Base-by-base conservation (phyloP, 305 asterid species). In the Rubia tinctorum region DNA sequence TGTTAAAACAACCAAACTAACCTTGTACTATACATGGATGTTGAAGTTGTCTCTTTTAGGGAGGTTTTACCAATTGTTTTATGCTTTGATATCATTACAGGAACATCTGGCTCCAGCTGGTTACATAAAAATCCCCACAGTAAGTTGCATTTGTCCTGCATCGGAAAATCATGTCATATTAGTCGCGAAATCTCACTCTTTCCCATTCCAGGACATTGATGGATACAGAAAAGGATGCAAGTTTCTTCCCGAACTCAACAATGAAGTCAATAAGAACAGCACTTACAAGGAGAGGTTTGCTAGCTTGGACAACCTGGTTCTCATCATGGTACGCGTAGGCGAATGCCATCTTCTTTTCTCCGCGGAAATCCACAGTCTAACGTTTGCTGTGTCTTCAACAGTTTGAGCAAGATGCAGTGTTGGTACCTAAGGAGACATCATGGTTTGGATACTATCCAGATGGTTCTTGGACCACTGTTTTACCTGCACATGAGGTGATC, bases 391-490 rank as follows among this genome's bases (percentile, higher is more conserved):
- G 15, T 34, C 55, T 42, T 27, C 6, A 2, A n/a, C 34, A 92
- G 98, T 95, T 92, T 66, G 91, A 90, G 63, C 75, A 84, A 39
- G 99, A 95, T 75, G 34, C 14, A 1, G 64, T 95, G 75, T 71
- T 95, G 76, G 94, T 92, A 69, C 98, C 99, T 6, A 88, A 73
- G 68, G 93, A 92, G 84, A 95, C 98, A 51, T 88, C 97, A 55
- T 85, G 88, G 92, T 95, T 92, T 68, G 98, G 99, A 12, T 95
- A 88, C 69, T 92, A 20, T 68, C 93, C 99, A 25, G 96, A 95
- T 65, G 96, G 91, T 44, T 82, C 92, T 0, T 92, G 91, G 83
- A 80, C 77, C 73, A 70, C 88, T 27, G 25, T 89, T 69, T 83
- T 92, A 78, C 89, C 96, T 58, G 88, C 91, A 79, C 87, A 86